Conservation (phyloP, 139 green algal species). For the Diplosphaera chodatii region DNA sequence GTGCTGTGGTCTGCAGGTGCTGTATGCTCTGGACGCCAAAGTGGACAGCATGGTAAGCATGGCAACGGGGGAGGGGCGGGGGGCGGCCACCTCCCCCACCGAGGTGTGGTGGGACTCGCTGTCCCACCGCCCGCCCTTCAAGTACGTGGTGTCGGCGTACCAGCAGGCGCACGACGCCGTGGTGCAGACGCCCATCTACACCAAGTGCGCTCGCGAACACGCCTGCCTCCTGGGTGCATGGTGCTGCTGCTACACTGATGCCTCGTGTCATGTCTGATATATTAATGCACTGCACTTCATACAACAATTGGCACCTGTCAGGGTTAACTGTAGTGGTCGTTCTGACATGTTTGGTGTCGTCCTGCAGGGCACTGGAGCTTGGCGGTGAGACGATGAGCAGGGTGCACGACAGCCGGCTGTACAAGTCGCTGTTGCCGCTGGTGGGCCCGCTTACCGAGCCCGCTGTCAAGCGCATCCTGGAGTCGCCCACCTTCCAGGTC, state of each 20-base stretch:
- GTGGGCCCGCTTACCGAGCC: neutral
- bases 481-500: neutral
- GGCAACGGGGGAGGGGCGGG: neutral
- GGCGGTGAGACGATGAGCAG: conserved; percentile 27
- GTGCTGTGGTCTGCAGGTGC: neutral
- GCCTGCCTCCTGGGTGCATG: too few relatives aligned
- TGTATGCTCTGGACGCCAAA: neutral
- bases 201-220: neutral
- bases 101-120: neutral
- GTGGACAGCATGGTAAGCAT: neutral
- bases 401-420: conserved; percentile 31
- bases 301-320: too few relatives aligned
- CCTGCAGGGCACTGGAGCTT: neutral
- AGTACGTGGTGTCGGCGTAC: neutral
- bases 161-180: neutral
- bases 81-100: too few relatives aligned
- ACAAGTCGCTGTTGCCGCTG: conserved; percentile 10
- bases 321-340: too few relatives aligned
- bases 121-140: neutral
- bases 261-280: too few relatives aligned
- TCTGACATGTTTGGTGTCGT: too few relatives aligned
- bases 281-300: too few relatives aligned
- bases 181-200: neutral
- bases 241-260: too few relatives aligned
- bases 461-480: neutral